Conservation (phyloP, 192 early-diverging fungal genomes). For the Coemansia sp. region DNA sequence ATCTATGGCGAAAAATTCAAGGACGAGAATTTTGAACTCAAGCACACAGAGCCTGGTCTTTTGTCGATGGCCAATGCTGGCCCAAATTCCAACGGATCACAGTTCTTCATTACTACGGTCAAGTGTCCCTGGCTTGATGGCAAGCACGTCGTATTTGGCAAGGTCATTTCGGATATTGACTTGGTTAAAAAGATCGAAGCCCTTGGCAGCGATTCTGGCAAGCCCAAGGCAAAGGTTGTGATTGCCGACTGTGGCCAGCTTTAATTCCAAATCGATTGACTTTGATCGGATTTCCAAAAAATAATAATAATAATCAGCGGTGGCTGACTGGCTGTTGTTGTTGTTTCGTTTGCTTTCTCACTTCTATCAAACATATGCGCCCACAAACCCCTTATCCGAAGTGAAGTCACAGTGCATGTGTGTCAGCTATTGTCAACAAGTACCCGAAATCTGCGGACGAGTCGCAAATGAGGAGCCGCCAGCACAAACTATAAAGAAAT, state of each 20-base stretch:
- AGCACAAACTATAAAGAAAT: no score
- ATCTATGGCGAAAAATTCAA: constrained; percentile 81
- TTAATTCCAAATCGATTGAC: constrained; percentile 37
- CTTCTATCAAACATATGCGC: background rate
- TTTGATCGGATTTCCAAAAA: background rate
- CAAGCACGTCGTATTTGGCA: constrained; percentile 80
- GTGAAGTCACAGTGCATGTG: no score
- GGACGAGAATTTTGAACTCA: constrained; percentile 75
- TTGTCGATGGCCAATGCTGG: constrained; percentile 85
- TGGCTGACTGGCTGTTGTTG: no score
- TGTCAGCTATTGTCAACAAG: no score
- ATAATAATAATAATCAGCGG: no score
- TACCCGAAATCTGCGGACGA: background rate
- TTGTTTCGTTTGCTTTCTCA: no score
- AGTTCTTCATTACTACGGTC: constrained; percentile 79
- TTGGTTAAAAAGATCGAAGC: constrained; percentile 76
- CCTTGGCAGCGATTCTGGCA: constrained; percentile 51
- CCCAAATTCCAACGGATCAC: constrained; percentile 75
- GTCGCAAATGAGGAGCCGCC: no score
- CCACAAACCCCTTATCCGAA: no score
- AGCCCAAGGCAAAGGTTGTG: constrained; percentile 61
- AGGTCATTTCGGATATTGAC: constrained; percentile 70
- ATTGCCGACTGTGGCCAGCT: constrained; percentile 71
- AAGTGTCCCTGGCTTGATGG: constrained; percentile 71
- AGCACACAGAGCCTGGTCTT: constrained; percentile 66